A percentile compares a stretch with the other conserved stretches of the same genome.
Evolutionary conservation across 768 basidiomycete species (phyloP).

Genomic region (Asterophora parasitica): DNA sequence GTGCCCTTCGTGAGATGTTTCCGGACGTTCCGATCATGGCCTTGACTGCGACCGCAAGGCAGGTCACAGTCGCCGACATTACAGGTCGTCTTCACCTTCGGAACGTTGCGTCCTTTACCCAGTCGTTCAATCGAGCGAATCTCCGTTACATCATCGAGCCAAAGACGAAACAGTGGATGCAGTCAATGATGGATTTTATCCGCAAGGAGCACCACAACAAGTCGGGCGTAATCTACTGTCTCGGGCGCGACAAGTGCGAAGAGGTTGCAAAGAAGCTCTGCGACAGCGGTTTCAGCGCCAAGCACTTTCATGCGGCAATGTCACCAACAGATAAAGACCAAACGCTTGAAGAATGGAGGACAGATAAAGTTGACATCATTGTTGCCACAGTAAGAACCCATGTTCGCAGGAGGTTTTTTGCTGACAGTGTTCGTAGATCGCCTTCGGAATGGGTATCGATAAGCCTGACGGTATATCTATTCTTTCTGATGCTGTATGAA

Average conservation of each 20-base stretch:
- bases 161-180: slow-evolving; percentile 37
- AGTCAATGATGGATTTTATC: slow-evolving; percentile 71
- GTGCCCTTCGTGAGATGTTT: slow-evolving; percentile 65
- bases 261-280: slow-evolving; percentile 67
- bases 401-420: neutral
- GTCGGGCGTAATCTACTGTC: slow-evolving; percentile 85
- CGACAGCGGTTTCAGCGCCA: slow-evolving; percentile 54
- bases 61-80: slow-evolving; percentile 75
- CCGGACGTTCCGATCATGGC: slow-evolving; percentile 91
- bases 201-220: slow-evolving; percentile 46
- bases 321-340: slow-evolving; percentile 51
- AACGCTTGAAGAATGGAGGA: slow-evolving; percentile 71
- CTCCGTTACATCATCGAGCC: slow-evolving; percentile 64
- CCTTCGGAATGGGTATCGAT: slow-evolving; percentile 98
- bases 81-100: slow-evolving; percentile 60
- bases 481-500: neutral
- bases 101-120: slow-evolving; percentile 55
- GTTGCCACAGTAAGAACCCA: slow-evolving; percentile 75
- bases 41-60: slow-evolving; percentile 90
- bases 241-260: slow-evolving; percentile 71
- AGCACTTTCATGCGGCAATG: slow-evolving; percentile 87
- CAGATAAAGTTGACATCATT: slow-evolving; percentile 68
- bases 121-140: slow-evolving; percentile 95
- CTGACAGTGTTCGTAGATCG: slow-evolving; percentile 49
- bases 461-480: slow-evolving; percentile 61